Percentiles rank a stretch among this genome's conserved stretches.
Evolutionary conservation across 176 grass and related monocot species (phyloP).

Genomic region (Aegilops sharonensis): DNA sequence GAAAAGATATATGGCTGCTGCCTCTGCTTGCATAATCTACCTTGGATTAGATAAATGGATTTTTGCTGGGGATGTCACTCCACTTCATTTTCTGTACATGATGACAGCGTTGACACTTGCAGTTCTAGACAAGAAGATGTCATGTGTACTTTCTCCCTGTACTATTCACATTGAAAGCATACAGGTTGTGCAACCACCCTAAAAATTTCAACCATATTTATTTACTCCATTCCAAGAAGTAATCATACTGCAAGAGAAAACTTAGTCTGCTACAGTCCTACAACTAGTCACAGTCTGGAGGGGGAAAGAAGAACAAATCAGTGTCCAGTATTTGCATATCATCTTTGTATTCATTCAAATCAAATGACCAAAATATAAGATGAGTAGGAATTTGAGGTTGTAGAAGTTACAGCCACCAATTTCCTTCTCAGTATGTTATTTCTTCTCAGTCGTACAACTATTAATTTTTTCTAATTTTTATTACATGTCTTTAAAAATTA

Average conservation of each 20-base stretch:
- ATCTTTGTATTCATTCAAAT: neutral
- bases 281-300: neutral
- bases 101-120: constrained; percentile 21
- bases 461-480: neutral
- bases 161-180: constrained; percentile 44
- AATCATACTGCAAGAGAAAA: neutral
- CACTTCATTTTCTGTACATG: neutral
- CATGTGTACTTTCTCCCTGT: neutral
- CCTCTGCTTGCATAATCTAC: constrained; percentile 27
- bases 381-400: too few species aligned
- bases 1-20: constrained; percentile 23
- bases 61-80: constrained; percentile 15
- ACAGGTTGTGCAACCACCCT: neutral
- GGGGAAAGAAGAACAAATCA: neutral
- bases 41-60: constrained; percentile 30
- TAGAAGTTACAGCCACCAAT: neutral
- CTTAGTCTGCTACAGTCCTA: neutral
- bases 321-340: neutral
- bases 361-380: neutral
- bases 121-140: constrained; percentile 19
- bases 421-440: neutral
- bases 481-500: neutral
- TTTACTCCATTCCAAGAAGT: neutral
- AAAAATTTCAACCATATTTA: neutral
- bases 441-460: too few species aligned